Evolutionary conservation across 352 stramenopile species (phyloP).

Genomic region (Phytophthora sansomeana): DNA sequence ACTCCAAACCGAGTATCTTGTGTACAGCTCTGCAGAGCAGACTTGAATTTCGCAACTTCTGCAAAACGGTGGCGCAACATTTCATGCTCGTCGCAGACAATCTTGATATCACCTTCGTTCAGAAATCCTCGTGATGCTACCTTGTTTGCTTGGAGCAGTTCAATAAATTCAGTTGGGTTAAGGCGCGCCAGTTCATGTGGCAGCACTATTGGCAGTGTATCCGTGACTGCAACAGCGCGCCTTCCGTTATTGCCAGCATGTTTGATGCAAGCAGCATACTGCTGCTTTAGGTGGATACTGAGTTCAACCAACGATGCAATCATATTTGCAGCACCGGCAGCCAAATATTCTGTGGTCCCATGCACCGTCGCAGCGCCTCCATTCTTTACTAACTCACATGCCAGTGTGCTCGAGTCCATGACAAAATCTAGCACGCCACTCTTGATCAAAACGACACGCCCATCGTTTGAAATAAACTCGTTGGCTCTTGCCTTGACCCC

Average conservation of each 20-base stretch:
- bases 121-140: conserved; percentile 8
- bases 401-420: conserved; percentile 47
- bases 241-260: neutral
- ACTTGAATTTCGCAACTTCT: conserved; percentile 37
- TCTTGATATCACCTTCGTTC: conserved; percentile 8
- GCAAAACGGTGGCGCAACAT: conserved; percentile 13
- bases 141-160: conserved; percentile 40
- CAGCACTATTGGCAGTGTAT: conserved; percentile 41
- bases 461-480: conserved; percentile 24
- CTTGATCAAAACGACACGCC: conserved; percentile 31
- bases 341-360: conserved; percentile 32
- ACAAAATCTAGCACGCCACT: conserved; percentile 50
- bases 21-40: conserved; percentile 25
- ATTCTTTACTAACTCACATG: conserved; percentile 40
- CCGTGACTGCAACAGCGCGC: conserved; percentile 7
- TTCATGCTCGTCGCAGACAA: conserved; percentile 24
- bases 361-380: conserved; percentile 29
- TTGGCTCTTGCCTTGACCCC: neutral
- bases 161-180: conserved; percentile 45
- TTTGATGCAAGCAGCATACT: conserved; percentile 9
- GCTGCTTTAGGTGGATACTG: conserved; percentile 29
- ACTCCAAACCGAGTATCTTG: conserved; percentile 42
- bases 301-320: conserved; percentile 48
- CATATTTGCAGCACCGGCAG: conserved; percentile 32
- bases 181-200: conserved; percentile 52